These are phyloP conservation scores for Davidsoniella eucalypti DNA, from an alignment of 2,329 filamentous ascomycete species.

Conservation along the genomic window DNA sequence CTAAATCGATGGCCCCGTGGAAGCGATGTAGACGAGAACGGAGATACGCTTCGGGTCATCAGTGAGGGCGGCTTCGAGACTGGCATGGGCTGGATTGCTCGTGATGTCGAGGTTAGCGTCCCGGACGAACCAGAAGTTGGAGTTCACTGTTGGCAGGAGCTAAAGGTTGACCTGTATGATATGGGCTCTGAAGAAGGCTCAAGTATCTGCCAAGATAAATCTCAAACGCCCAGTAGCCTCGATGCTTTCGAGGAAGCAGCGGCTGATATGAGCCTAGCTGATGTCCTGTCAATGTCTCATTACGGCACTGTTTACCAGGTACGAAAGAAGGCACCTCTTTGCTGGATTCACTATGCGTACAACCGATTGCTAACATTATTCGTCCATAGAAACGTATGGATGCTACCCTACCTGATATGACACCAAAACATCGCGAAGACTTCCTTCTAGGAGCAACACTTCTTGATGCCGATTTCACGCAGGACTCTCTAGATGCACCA, in stretches of 20 bases:
- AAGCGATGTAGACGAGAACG: slow-evolving; percentile 48
- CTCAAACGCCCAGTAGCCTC: slow-evolving; percentile 22
- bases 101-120: slow-evolving; percentile 33
- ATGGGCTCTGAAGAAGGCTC: slow-evolving; percentile 12
- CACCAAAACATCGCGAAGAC: slow-evolving; percentile 31
- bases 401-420: slow-evolving; percentile 41
- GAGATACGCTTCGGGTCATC: slow-evolving; percentile 56
- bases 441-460: slow-evolving; percentile 31
- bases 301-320: slow-evolving; percentile 27
- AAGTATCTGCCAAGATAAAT: slow-evolving; percentile 14
- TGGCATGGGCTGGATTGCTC: slow-evolving; percentile 63
- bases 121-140: slow-evolving; percentile 32
- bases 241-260: slow-evolving; percentile 36
- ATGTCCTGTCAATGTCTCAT: slow-evolving; percentile 37
- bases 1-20: slow-evolving; percentile 61
- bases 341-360: not conserved
- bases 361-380: slow-evolving; percentile 10
- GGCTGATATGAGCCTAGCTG: slow-evolving; percentile 47
- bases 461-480: slow-evolving; percentile 27
- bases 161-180: slow-evolving; percentile 42
- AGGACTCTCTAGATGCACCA: too few species aligned
- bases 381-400: slow-evolving; percentile 37
- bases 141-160: slow-evolving; percentile 49
- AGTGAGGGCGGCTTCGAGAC: slow-evolving; percentile 63
- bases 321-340: slow-evolving; percentile 4